Conservation (phyloP, 2,329 filamentous ascomycete species). For the Bimuria novae-zelandiae region DNA sequence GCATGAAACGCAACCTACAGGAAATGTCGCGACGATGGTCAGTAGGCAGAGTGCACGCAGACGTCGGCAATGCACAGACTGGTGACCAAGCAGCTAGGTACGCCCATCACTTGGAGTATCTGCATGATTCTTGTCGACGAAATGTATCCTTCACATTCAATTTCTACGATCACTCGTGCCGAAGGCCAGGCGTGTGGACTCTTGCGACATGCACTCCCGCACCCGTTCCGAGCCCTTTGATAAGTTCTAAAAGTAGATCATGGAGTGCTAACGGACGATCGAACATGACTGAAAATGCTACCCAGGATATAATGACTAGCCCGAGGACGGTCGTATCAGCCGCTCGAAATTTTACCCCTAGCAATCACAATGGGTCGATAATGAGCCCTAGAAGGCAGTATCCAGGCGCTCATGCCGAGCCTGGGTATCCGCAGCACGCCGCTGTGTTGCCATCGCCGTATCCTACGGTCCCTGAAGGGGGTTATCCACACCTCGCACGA, state of each 20-base stretch:
- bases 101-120: slow-evolving; percentile 29
- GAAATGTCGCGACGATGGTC: slow-evolving; percentile 38
- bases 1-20: slow-evolving; percentile 28
- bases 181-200: neutral
- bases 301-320: neutral
- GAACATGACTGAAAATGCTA: neutral
- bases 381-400: neutral
- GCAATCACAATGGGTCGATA: neutral
- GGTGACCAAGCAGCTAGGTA: slow-evolving; percentile 33
- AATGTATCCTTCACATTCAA: slow-evolving; percentile 31
- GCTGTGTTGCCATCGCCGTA: neutral
- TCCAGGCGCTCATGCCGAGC: neutral
- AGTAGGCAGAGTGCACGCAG: neutral
- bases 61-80: neutral
- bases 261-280: neutral
- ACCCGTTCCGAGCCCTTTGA: neutral
- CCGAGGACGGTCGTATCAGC: neutral
- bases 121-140: slow-evolving; percentile 26
- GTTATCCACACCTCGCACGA: neutral
- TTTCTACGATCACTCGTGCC: slow-evolving; percentile 40
- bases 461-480: neutral
- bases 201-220: neutral
- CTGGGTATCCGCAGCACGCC: neutral
- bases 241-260: neutral
- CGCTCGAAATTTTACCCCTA: neutral